Conservation (phyloP, 352 stramenopile genomes). For the Phytophthora boehmeriae region DNA sequence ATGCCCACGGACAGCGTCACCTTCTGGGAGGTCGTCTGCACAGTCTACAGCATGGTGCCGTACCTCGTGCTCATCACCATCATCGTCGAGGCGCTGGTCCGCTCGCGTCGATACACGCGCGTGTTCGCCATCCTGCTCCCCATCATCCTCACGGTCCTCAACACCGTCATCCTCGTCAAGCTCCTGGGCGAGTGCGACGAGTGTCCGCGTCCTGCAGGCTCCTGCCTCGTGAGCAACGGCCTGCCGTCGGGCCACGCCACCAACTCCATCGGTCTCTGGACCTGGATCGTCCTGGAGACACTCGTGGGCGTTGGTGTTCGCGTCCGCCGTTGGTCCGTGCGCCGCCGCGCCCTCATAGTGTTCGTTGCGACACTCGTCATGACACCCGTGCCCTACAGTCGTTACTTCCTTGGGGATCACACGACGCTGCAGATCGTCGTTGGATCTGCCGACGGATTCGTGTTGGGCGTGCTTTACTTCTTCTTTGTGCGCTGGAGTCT, state of each 20-base stretch:
- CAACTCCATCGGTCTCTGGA: constrained; percentile 49
- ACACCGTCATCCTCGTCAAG: constrained; percentile 45
- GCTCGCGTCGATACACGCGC: constrained; percentile 43
- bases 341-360: constrained; percentile 18
- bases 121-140: constrained; percentile 45
- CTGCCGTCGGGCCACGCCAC: constrained; percentile 53
- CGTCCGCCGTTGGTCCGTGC: constrained; percentile 22
- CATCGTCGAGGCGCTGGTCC: constrained; percentile 39
- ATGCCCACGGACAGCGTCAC: constrained; percentile 42
- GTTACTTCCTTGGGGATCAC: constrained; percentile 55
- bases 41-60: constrained; percentile 53
- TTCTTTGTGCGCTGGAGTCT: constrained; percentile 37
- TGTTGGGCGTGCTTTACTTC: constrained; percentile 45
- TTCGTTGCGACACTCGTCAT: constrained; percentile 28
- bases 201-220: constrained; percentile 41
- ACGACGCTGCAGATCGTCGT: constrained; percentile 41
- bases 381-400: constrained; percentile 49
- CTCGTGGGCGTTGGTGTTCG: constrained; percentile 34
- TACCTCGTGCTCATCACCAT: constrained; percentile 49
- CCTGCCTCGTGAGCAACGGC: constrained; percentile 45
- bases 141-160: constrained; percentile 44
- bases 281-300: constrained; percentile 45
- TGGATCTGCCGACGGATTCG: constrained; percentile 36
- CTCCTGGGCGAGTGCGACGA: constrained; percentile 41
- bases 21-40: constrained; percentile 51